Percentiles rank a stretch among this genome's conserved stretches.
Conservation (phyloP, 176 grass and related monocot species). For the Lolium multiflorum region DNA sequence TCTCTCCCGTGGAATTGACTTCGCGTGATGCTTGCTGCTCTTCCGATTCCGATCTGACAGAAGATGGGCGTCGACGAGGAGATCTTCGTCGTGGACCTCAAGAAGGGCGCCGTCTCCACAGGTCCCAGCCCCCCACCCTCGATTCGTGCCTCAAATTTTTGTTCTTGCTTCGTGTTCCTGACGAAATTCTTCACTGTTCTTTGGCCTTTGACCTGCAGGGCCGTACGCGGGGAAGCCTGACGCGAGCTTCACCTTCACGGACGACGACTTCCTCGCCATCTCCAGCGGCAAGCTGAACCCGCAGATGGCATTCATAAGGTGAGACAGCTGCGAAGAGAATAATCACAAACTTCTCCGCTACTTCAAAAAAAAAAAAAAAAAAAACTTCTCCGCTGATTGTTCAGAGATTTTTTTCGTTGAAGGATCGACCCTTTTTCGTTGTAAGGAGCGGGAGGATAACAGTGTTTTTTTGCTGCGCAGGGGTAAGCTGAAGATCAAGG, state of each 20-base stretch:
- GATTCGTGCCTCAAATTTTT: neutral
- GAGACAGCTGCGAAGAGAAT: neutral
- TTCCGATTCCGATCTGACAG: slow-evolving; percentile 36
- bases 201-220: slow-evolving; percentile 37
- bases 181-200: neutral
- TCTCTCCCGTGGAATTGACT: neutral
- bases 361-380: no score
- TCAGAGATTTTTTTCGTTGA: neutral
- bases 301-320: slow-evolving; percentile 87
- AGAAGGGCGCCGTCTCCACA: slow-evolving; percentile 83
- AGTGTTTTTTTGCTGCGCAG: neutral
- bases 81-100: slow-evolving; percentile 92
- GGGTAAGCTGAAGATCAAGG: slow-evolving; percentile 82
- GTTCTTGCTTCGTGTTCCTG: neutral
- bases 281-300: slow-evolving; percentile 79
- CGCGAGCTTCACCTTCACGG: slow-evolving; percentile 84
- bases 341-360: neutral
- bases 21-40: neutral
- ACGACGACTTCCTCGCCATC: slow-evolving; percentile 83
- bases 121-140: slow-evolving; percentile 21
- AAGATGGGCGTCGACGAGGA: slow-evolving; percentile 88
- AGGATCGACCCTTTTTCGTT: no score
- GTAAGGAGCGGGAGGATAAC: neutral
- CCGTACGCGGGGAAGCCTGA: slow-evolving; percentile 79
- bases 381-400: neutral